Evolutionary conservation across 139 green algal species (phyloP).

Genomic region (Chlamydomonas schloesseri): DNA sequence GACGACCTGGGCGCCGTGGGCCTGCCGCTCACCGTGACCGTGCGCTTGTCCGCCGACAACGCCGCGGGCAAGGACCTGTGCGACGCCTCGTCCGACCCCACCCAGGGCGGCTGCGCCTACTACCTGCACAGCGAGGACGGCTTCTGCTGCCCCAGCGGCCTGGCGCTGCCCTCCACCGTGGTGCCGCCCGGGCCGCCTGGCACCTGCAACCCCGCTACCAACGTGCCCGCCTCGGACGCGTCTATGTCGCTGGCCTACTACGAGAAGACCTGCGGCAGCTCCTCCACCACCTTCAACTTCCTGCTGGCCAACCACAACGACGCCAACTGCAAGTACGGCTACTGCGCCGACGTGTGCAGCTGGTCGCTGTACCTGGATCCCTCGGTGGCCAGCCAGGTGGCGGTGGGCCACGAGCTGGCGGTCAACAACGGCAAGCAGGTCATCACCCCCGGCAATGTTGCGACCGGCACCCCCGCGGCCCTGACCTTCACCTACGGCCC

Average conservation of each 20-base stretch:
- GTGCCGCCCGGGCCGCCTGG: neutral
- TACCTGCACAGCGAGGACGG: slow-evolving; percentile 45
- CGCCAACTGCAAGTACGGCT: slow-evolving; percentile 9
- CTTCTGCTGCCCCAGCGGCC: slow-evolving; percentile 29
- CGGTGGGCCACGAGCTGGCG: slow-evolving; percentile 19
- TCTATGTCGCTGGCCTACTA: slow-evolving; percentile 54
- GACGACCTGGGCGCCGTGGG: slow-evolving; percentile 22
- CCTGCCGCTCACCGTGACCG: slow-evolving; percentile 27
- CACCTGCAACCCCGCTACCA: neutral
- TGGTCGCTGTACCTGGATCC: slow-evolving; percentile 45
- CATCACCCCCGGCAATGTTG: neutral
- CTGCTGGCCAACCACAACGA: slow-evolving; percentile 49
- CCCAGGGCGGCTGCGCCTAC: slow-evolving; percentile 44
- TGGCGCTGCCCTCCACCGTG: neutral
- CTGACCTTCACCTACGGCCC: slow-evolving; percentile 53
- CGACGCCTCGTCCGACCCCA: neutral
- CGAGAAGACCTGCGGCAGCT: slow-evolving; percentile 1
- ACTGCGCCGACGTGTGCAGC: slow-evolving; percentile 50
- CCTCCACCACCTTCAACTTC: slow-evolving; percentile 41
- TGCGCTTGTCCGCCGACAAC: neutral
- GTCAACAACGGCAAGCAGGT: slow-evolving; percentile 15
- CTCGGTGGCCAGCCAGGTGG: neutral
- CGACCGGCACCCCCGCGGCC: neutral
- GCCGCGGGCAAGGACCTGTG: slow-evolving; percentile 21
- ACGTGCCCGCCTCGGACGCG: slow-evolving; percentile 15